Evolutionary conservation across 768 basidiomycete genomes (phyloP).

Genomic region (Suillus clintonianus): DNA sequence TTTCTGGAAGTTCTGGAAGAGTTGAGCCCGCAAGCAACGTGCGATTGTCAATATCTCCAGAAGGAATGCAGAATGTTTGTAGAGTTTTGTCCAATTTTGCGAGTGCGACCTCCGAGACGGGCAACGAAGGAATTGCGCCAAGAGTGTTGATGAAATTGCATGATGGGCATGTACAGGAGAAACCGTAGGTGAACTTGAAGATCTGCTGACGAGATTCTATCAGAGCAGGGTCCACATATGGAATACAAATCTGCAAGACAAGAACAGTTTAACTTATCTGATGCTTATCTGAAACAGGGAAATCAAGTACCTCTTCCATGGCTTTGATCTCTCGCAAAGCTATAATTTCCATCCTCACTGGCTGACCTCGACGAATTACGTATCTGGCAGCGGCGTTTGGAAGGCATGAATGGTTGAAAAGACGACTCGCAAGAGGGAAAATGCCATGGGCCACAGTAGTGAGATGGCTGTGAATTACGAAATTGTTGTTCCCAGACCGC

Average conservation of each 20-base stretch:
- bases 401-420: constrained; percentile 81
- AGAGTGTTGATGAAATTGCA: constrained; percentile 48
- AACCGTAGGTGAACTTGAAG: constrained; percentile 65
- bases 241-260: constrained; percentile 60
- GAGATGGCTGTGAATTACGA: constrained; percentile 73
- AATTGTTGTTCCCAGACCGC: constrained; percentile 83
- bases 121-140: constrained; percentile 41
- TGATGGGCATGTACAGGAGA: constrained; percentile 61
- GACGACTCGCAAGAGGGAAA: constrained; percentile 75
- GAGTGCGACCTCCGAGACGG: constrained; percentile 18
- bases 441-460: constrained; percentile 71
- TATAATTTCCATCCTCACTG: constrained; percentile 62
- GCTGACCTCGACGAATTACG: constrained; percentile 36
- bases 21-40: constrained; percentile 2
- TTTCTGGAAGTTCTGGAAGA: constrained; percentile 30
- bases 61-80: constrained; percentile 40
- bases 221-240: constrained; percentile 80
- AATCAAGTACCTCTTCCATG: constrained; percentile 64
- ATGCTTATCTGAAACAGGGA: constrained; percentile 1
- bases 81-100: constrained; percentile 33
- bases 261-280: background rate
- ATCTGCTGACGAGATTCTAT: constrained; percentile 59
- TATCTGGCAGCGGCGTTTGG: constrained; percentile 75
- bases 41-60: constrained; percentile 18
- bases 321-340: constrained; percentile 55